Base-by-base conservation (phyloP, 495 filamentous ascomycete genomes). In the Lophium mytilinum region DNA sequence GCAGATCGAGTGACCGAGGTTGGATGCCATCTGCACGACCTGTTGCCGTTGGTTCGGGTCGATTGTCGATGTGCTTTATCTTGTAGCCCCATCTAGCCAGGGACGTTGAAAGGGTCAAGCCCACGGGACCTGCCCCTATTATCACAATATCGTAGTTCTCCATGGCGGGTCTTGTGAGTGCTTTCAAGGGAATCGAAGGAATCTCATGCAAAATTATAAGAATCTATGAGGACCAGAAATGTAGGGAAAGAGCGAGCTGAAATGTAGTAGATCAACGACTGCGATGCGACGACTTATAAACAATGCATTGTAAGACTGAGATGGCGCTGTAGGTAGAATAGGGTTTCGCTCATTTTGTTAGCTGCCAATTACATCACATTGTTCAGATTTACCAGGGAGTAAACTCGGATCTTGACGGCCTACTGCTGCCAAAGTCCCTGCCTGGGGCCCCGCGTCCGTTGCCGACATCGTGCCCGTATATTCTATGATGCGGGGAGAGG, bases 91-190 rank as follows among this genome's bases (percentile, higher is more conserved):
- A 85, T 66, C 83, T 73, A 45, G 79, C 80, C 60, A 86, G 84
- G 71, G 86, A 90, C 15, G 89, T 86, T n/a, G 87, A 90, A 12
- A 95, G 79, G 65, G 91, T 80, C 52, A 94, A 79, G 40, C 90
- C 90, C 33, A 88, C 89, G n/a, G 90, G 89, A 35, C 90, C 89
- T 48, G 90, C 90, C 57, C 90, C 90, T 55, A 96, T 76, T 64
- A 96, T 90, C 65, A 94, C 88, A 57, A 86, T 81, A 63, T 88
- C 85, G 69, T 83, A 84, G 14, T 70, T 77, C 51, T 80, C 77
- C 60, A 72, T 52, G 5, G 55, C 18, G 14, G 21, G 17, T 6
- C 21, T 24, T 48, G 33, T 18, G n/a, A 24, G 21, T 4, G 17
- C 21, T n/a, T n/a, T 48, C 14, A 48, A 24, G 17, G 8, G 33